Base-by-base conservation (phyloP, 352 stramenopile genomes). In the Globisporangium perplexum region DNA sequence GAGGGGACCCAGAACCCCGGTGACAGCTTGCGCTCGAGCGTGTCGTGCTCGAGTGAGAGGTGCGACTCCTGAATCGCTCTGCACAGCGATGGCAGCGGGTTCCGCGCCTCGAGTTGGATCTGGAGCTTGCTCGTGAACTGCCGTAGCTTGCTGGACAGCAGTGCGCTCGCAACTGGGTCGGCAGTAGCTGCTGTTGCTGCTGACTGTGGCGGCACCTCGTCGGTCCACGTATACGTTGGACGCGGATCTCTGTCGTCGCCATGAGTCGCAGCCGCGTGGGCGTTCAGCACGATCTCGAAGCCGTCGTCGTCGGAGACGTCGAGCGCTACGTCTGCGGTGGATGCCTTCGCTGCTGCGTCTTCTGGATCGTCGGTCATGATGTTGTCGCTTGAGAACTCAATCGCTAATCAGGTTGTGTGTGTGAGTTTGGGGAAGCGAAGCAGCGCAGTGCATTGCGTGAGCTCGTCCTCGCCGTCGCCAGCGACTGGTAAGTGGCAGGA, bases 61-160 rank as follows among this genome's bases (percentile, higher is more conserved):
- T 71, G 63, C 1, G 63, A 60, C 18, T 56, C 46, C 18, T 62
- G 28, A 2, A 71, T 38, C 18, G 50, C 38, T 8, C 31, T 28
- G 20, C 46, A 55, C 7, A 71, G 42, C 23, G 55, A 18, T 8
- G 59, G 54, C 4, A 64, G 22, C 15, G 58, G 59, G 24, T 66
- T 64, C 20, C 53, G 46, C n/a, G 47, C 46, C 2, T 30, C 30
- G 4, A 69, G 43, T 12, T 53, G 55, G 44, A 69, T 62, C 47
- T 43, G 28, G 47, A 42, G 57, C 39, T 55, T 62, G n/a, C 48
- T 36, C 2, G 54, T 4, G 1, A 44, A 22, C 11, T 50, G 57
- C 18, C 62, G 53, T 7, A 49, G 20, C 18, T 30, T 26, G 18
- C 14, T 17, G 11, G 39, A n/a, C 5, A 45, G 39, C 33, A 12